phyloP scores from a whole-genome alignment of 441 rosid genomes.

The Cnidoscolus chayamansa region DNA sequence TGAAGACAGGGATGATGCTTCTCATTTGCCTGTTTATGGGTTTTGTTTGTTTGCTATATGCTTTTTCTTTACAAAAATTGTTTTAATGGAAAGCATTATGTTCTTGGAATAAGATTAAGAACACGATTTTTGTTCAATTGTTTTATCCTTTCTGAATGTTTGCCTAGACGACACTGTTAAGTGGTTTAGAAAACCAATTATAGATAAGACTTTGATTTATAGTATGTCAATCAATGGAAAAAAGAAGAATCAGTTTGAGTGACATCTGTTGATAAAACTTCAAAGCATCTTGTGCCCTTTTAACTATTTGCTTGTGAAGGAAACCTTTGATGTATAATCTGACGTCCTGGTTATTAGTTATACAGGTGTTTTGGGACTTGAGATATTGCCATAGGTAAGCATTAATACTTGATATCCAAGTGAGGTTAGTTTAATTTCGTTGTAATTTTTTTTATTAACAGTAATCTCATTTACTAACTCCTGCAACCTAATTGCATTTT shows the following conservation, averaged over 20 bases:
- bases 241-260: neutral
- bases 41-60: neutral
- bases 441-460: neutral
- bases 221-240: neutral
- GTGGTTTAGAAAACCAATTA: neutral
- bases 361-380: neutral
- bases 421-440: neutral
- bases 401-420: neutral
- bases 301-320: neutral
- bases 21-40: conserved; percentile 1
- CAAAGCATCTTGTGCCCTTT: neutral
- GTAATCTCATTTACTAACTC: no score
- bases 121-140: neutral
- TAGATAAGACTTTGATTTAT: neutral
- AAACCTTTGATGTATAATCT: neutral
- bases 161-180: neutral
- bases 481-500: no score
- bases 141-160: neutral
- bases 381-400: neutral
- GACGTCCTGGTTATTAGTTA: neutral
- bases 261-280: neutral
- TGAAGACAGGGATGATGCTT: neutral
- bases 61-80: neutral
- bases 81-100: neutral
- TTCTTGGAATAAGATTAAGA: neutral